These are phyloP conservation scores for Boehmeria nivea DNA, from an alignment of 306 rosid species.

Conservation along the genomic window DNA sequence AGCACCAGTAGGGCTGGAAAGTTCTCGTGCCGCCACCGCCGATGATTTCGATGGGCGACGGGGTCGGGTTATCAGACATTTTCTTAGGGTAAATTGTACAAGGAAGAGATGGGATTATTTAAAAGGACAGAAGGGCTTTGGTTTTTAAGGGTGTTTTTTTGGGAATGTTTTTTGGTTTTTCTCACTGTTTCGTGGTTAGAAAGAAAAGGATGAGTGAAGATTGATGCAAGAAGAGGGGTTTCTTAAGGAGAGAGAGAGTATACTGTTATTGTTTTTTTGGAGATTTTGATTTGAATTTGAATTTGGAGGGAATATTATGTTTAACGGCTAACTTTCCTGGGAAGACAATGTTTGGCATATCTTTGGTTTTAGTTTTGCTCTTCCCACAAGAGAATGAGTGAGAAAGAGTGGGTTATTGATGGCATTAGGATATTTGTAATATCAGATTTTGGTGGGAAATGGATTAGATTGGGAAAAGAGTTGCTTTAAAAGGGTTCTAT, in stretches of 20 bases:
- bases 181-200: conserved; percentile 22
- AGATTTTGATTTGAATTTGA: conserved; percentile 24
- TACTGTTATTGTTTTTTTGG: no score
- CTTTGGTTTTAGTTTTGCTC: conserved; percentile 2
- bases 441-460: no score
- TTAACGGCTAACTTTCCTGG: conserved; percentile 20
- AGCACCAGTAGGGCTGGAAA: conserved; percentile 67
- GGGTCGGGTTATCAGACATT: not conserved
- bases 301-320: conserved; percentile 7
- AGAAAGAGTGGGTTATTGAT: no score
- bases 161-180: not conserved
- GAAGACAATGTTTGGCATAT: conserved; percentile 10
- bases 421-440: no score
- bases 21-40: conserved; percentile 13
- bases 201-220: conserved; percentile 50
- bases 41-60: not conserved
- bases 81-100: not conserved
- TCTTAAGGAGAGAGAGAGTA: no score
- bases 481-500: no score
- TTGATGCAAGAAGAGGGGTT: not conserved
- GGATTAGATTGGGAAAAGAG: no score
- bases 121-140: not conserved
- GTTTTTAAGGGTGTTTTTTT: not conserved
- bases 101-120: not conserved
- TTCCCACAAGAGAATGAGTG: no score